phyloP scores from a whole-genome alignment of 1,139 yeast species.

The Kodamaea ohmeri region DNA sequence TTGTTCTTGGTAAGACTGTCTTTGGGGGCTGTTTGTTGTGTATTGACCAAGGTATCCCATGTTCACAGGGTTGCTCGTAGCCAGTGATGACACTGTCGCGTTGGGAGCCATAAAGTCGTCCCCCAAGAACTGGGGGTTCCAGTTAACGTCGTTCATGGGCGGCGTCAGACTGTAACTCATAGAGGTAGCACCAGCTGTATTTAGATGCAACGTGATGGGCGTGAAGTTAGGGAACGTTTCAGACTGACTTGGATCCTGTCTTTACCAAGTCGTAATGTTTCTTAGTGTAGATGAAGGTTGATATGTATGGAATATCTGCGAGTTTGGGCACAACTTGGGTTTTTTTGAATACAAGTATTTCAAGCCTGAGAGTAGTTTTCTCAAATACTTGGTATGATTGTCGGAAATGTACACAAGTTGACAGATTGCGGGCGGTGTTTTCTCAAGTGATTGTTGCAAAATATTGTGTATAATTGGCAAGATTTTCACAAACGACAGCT shows the following conservation, averaged over 20 bases:
- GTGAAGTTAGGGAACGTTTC: background rate
- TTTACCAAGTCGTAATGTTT: too few relatives aligned
- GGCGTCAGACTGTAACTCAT: background rate
- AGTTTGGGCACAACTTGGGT: too few relatives aligned
- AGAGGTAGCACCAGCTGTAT: background rate
- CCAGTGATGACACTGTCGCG: background rate
- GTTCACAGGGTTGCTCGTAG: background rate
- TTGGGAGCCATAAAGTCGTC: constrained; percentile 6
- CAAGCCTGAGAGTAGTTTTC: too few relatives aligned
- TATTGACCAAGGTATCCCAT: constrained; percentile 5
- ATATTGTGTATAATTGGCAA: too few relatives aligned
- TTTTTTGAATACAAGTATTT: too few relatives aligned
- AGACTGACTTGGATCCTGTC: background rate
- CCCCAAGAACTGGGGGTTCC: constrained; percentile 12
- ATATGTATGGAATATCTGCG: too few relatives aligned
- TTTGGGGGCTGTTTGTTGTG: constrained; percentile 2
- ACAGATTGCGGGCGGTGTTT: too few relatives aligned
- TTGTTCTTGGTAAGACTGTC: constrained; percentile 1
- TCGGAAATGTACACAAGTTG: too few relatives aligned
- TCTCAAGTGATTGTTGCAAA: constrained; percentile 2
- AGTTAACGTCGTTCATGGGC: constrained; percentile 11
- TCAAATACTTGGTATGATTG: too few relatives aligned
- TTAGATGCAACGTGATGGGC: background rate
- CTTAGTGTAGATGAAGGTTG: too few relatives aligned
- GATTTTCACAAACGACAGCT: too few relatives aligned